Percentiles rank a stretch among this genome's conserved stretches.
These are phyloP conservation scores for Aquilaria sinensis DNA, from an alignment of 345 rosid species.

Conservation along the genomic window DNA sequence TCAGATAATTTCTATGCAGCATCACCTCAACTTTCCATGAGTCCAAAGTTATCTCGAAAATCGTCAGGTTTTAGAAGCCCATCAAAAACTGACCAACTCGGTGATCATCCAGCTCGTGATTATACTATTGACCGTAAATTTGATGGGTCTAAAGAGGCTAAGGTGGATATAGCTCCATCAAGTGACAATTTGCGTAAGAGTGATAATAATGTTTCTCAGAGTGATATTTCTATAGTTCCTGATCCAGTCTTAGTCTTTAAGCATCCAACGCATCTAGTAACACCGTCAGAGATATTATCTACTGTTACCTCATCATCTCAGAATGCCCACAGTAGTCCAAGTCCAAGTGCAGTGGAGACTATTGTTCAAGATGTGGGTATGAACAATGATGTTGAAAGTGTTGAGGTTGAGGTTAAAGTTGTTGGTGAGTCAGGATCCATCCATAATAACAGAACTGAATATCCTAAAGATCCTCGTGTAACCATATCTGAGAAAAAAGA, in stretches of 20 bases:
- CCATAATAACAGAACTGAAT: constrained; percentile 29
- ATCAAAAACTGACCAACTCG: constrained; percentile 22
- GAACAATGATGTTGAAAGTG: constrained; percentile 31
- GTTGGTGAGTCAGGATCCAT: constrained; percentile 38
- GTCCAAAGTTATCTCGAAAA: constrained; percentile 34
- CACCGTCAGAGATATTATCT: constrained; percentile 63
- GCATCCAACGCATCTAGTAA: constrained; percentile 65
- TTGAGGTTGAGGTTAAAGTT: constrained; percentile 48
- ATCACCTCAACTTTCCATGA: constrained; percentile 36
- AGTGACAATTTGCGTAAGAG: constrained; percentile 31
- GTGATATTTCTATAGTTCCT: constrained; percentile 33
- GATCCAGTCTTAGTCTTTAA: constrained; percentile 35
- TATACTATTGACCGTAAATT: constrained; percentile 31
- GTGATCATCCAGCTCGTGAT: constrained; percentile 35
- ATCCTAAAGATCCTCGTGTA: constrained; percentile 24
- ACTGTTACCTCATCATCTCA: constrained; percentile 40
- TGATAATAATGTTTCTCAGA: constrained; percentile 28
- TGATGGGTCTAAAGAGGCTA: constrained; percentile 21
- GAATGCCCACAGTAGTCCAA: constrained; percentile 32
- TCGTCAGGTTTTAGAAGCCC: constrained; percentile 39
- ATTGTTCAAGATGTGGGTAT: constrained; percentile 37
- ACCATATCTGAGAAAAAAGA: constrained; percentile 40
- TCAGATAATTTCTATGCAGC: constrained; percentile 26
- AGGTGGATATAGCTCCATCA: constrained; percentile 22
- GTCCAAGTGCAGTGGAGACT: constrained; percentile 29